Percentiles rank a stretch among this genome's conserved stretches.
phyloP scores from a whole-genome alignment of 164 flowering plant genomes.

The Berberis thunbergii region DNA sequence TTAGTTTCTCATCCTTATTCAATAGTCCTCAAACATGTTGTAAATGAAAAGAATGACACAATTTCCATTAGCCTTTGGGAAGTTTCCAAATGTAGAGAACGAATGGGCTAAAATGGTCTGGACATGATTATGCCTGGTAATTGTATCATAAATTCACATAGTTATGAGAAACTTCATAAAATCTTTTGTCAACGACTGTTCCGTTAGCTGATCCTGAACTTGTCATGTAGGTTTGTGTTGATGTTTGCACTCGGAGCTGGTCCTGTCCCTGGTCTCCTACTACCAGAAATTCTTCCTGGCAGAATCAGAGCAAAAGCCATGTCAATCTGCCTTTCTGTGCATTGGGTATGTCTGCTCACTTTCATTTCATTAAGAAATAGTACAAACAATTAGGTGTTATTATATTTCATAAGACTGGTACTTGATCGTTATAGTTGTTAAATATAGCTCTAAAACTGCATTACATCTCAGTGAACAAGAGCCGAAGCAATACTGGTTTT shows the following conservation, averaged over 20 bases:
- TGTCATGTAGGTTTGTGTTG: conserved; percentile 67
- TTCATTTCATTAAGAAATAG: neutral
- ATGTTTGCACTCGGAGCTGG: conserved; percentile 91
- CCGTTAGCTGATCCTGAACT: conserved; percentile 8
- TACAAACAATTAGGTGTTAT: too few species aligned
- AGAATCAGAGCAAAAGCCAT: conserved; percentile 89
- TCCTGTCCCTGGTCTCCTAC: conserved; percentile 89
- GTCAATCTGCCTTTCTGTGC: conserved; percentile 88
- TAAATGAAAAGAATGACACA: too few species aligned
- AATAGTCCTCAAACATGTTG: too few species aligned
- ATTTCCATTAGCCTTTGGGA: too few species aligned
- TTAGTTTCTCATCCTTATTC: too few species aligned
- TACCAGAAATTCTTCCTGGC: conserved; percentile 79
- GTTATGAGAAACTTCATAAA: too few species aligned
- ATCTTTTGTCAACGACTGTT: too few species aligned
- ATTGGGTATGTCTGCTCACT: conserved; percentile 55
- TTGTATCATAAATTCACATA: too few species aligned
- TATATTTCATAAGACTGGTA: neutral
- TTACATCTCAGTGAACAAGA: neutral
- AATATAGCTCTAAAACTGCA: neutral
- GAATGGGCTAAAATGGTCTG: too few species aligned
- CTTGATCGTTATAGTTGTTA: neutral
- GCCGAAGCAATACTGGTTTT: neutral
- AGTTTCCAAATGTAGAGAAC: too few species aligned
- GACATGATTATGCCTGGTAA: too few species aligned